Conservation (phyloP, 192 early-diverging fungal genomes). For the Backusella circina region DNA sequence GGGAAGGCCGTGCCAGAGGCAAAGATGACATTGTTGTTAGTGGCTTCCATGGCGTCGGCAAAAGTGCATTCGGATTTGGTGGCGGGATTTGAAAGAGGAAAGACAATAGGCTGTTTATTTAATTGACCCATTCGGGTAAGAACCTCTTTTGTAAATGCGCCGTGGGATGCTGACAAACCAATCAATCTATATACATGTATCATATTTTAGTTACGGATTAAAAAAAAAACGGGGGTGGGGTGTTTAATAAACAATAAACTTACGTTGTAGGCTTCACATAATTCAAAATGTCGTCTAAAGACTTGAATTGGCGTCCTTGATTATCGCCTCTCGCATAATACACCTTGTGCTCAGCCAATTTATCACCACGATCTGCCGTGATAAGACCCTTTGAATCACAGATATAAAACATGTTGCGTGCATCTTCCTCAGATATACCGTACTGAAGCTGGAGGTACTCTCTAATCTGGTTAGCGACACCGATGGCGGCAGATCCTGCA, state of each 20-base stretch:
- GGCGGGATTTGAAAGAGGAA: constrained; percentile 86
- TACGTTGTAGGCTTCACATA: constrained; percentile 81
- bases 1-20: constrained; percentile 97
- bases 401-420: constrained; percentile 75
- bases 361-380: constrained; percentile 85
- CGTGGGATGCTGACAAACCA: constrained; percentile 78
- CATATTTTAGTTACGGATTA: background rate
- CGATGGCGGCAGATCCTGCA: constrained; percentile 92
- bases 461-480: constrained; percentile 87
- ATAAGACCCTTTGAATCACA: constrained; percentile 92
- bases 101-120: constrained; percentile 82
- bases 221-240: background rate
- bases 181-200: constrained; percentile 52
- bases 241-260: background rate
- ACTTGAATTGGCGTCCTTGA: constrained; percentile 68
- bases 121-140: constrained; percentile 70
- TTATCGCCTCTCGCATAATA: constrained; percentile 90
- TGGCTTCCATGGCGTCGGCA: constrained; percentile 82
- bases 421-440: constrained; percentile 67
- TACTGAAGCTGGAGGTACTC: constrained; percentile 80
- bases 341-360: constrained; percentile 75
- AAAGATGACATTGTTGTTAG: constrained; percentile 90
- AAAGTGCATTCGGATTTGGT: constrained; percentile 94
- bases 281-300: constrained; percentile 73
- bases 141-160: constrained; percentile 72